Evolutionary conservation across 2,329 filamentous ascomycete species (phyloP).

Genomic region (Botrytis fabae): DNA sequence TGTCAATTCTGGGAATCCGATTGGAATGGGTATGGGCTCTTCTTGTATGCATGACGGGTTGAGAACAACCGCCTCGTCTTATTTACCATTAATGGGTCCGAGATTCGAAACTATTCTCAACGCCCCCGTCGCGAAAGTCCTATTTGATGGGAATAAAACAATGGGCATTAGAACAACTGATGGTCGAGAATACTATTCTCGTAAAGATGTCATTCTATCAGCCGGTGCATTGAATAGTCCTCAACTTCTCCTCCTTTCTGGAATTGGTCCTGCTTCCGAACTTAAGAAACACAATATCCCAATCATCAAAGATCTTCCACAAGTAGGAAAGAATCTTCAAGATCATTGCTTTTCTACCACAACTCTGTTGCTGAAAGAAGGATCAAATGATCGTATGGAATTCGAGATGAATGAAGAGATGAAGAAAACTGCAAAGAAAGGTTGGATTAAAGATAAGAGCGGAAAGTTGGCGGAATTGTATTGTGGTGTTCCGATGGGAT

Average conservation of each 20-base stretch:
- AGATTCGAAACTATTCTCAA: conserved; percentile 56
- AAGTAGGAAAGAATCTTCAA: conserved; percentile 64
- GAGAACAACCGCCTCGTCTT: conserved; percentile 53
- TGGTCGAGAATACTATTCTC: conserved; percentile 41
- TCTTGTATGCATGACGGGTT: conserved; percentile 51
- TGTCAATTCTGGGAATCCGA: conserved; percentile 58
- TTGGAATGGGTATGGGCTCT: conserved; percentile 54
- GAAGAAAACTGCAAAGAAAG: conserved; percentile 27
- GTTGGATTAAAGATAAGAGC: background rate
- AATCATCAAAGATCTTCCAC: conserved; percentile 57
- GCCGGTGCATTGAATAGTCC: conserved; percentile 51
- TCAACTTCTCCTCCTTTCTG: conserved; percentile 50
- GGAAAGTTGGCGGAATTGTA: conserved; percentile 7
- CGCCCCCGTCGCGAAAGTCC: conserved; percentile 49
- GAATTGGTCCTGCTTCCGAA: conserved; percentile 46
- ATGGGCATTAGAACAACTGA: conserved; percentile 47
- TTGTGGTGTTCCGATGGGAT: conserved; percentile 14
- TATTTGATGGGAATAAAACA: conserved; percentile 26
- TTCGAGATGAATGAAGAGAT: conserved; percentile 48
- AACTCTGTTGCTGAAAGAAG: conserved; percentile 41
- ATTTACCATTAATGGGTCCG: conserved; percentile 46
- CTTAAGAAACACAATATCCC: conserved; percentile 49
- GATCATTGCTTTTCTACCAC: conserved; percentile 43
- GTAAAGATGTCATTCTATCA: conserved; percentile 49
- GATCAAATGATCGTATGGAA: conserved; percentile 23